Evolutionary conservation across 148 eudicot genomes (phyloP).

Genomic region (Arctostaphylos glauca): DNA sequence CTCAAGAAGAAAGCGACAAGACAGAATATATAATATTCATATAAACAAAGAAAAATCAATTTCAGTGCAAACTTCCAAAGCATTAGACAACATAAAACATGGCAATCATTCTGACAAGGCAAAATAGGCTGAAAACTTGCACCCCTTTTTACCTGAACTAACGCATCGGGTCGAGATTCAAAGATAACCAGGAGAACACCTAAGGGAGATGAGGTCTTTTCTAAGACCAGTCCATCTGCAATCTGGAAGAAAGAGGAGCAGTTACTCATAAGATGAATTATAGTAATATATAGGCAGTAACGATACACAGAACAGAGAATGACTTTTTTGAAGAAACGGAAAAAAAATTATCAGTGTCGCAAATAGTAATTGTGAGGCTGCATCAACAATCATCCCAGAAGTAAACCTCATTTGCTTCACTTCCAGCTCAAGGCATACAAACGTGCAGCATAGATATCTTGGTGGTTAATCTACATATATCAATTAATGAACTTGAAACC

Average conservation of each 20-base stretch:
- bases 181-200: slow-evolving; percentile 94
- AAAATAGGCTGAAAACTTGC: slow-evolving; percentile 10
- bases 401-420: neutral
- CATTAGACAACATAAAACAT: neutral
- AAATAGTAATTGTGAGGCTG: neutral
- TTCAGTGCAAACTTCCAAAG: neutral
- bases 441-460: neutral
- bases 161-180: slow-evolving; percentile 97
- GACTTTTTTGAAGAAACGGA: neutral
- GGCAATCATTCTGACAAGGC: neutral
- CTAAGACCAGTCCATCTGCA: slow-evolving; percentile 78
- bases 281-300: neutral
- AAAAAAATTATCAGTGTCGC: neutral
- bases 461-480: neutral
- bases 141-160: slow-evolving; percentile 71
- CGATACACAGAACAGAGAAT: neutral
- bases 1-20: neutral
- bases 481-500: neutral
- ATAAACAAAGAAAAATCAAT: neutral
- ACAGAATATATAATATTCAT: neutral
- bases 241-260: slow-evolving; percentile 43
- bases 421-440: neutral
- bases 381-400: neutral
- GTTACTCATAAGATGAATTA: slow-evolving; percentile 14
- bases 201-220: slow-evolving; percentile 80